phyloP scores from a whole-genome alignment of 2,329 filamentous ascomycete species.

The Pseudocercospora ulei region DNA sequence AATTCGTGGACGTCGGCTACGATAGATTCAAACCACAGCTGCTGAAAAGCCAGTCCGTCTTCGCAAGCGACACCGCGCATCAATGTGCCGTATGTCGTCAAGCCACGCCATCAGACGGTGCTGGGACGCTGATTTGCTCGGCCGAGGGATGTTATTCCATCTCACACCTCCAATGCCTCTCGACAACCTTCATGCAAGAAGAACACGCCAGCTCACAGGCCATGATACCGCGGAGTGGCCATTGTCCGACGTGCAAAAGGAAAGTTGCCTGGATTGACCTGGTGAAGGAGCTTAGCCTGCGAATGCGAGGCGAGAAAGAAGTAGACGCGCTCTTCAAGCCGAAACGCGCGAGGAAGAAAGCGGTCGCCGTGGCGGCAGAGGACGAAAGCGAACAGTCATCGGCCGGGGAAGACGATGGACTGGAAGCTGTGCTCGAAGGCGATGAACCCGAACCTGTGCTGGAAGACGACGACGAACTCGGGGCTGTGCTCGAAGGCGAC shows the following conservation, averaged over 20 bases:
- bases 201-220: constrained; percentile 14
- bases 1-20: constrained; percentile 48
- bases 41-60: constrained; percentile 43
- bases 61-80: constrained; percentile 31
- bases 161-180: constrained; percentile 51
- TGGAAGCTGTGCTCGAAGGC: constrained; percentile 13
- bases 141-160: constrained; percentile 40
- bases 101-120: constrained; percentile 33
- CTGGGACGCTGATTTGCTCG: constrained; percentile 47
- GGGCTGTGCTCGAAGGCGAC: constrained; percentile 14
- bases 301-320: constrained; percentile 60
- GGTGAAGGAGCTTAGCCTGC: constrained; percentile 70
- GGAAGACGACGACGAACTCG: constrained; percentile 22
- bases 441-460: no score
- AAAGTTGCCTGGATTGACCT: constrained; percentile 62
- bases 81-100: constrained; percentile 46
- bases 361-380: constrained; percentile 10
- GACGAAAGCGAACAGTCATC: constrained; percentile 20
- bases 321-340: constrained; percentile 57
- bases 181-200: constrained; percentile 43
- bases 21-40: constrained; percentile 42
- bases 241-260: constrained; percentile 60
- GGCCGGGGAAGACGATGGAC: constrained; percentile 22
- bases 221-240: constrained; percentile 51
- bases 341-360: constrained; percentile 19